These are phyloP conservation scores for Amanita muscaria DNA, from an alignment of 768 basidiomycete genomes.

Conservation along the genomic window DNA sequence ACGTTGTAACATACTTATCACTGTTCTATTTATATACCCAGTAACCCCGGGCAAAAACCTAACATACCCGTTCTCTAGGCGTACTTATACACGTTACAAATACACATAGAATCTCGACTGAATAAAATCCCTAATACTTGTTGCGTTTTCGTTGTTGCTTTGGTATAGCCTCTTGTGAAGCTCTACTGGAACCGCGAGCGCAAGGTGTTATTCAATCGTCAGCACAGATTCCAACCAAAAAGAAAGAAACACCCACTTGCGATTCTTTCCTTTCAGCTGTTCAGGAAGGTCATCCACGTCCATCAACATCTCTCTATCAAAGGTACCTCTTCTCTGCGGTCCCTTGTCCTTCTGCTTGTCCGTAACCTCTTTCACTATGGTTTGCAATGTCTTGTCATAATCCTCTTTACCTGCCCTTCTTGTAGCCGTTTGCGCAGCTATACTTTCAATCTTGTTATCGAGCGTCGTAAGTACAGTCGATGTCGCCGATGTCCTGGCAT, in stretches of 20 bases:
- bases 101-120: neutral
- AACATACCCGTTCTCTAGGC: too few species aligned
- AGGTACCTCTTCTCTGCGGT: constrained; percentile 18
- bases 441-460: constrained; percentile 54
- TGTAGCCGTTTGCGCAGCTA: constrained; percentile 35
- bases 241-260: neutral
- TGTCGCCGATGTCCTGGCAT: constrained; percentile 58
- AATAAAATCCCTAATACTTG: constrained; percentile 29
- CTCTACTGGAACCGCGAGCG: constrained; percentile 19
- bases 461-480: constrained; percentile 62
- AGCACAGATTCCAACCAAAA: neutral
- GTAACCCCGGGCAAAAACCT: too few species aligned
- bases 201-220: neutral
- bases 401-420: constrained; percentile 36
- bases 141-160: constrained; percentile 50
- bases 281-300: constrained; percentile 55
- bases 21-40: too few species aligned
- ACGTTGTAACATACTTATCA: too few species aligned
- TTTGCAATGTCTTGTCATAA: constrained; percentile 47
- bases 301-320: constrained; percentile 35
- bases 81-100: constrained; percentile 1
- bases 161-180: constrained; percentile 31
- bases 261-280: constrained; percentile 21
- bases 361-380: constrained; percentile 48
- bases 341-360: constrained; percentile 57